phyloP scores from a whole-genome alignment of 73 alveolate species.

The Symbiodinium pilosum region DNA sequence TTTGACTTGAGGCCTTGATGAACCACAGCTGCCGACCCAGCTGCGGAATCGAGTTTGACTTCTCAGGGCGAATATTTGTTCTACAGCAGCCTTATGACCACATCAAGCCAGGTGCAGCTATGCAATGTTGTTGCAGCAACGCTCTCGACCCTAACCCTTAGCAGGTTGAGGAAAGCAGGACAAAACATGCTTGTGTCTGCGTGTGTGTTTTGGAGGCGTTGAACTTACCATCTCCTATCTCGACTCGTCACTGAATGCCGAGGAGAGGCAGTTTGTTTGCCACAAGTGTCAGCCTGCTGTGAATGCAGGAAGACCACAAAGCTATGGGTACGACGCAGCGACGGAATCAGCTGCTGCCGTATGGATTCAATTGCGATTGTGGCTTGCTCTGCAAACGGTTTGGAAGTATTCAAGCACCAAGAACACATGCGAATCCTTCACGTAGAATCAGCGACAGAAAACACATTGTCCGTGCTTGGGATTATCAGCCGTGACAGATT shows the following conservation, averaged over 20 bases:
- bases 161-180: no score
- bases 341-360: slow-evolving; percentile 52
- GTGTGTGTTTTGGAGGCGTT: not conserved
- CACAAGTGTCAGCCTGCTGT: not conserved
- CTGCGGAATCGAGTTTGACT: slow-evolving; percentile 42
- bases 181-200: not conserved
- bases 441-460: no score
- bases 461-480: no score
- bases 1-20: slow-evolving; percentile 69
- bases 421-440: no score
- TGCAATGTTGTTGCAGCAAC: not conserved
- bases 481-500: no score
- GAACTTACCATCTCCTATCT: slow-evolving; percentile 65
- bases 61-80: slow-evolving; percentile 16
- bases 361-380: slow-evolving; percentile 43
- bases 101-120: slow-evolving; percentile 1
- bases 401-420: no score
- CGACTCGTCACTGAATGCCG: slow-evolving; percentile 49
- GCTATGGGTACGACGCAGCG: slow-evolving; percentile 47
- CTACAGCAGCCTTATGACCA: slow-evolving; percentile 48
- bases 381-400: slow-evolving; percentile 2
- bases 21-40: slow-evolving; percentile 51
- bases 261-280: not conserved
- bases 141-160: not conserved
- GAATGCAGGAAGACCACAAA: slow-evolving; percentile 26